A percentile compares a stretch with the other conserved stretches of the same genome.
Evolutionary conservation across 371 early-diverging fungal genomes (phyloP).

Genomic region (Rhizopus microsporus): DNA sequence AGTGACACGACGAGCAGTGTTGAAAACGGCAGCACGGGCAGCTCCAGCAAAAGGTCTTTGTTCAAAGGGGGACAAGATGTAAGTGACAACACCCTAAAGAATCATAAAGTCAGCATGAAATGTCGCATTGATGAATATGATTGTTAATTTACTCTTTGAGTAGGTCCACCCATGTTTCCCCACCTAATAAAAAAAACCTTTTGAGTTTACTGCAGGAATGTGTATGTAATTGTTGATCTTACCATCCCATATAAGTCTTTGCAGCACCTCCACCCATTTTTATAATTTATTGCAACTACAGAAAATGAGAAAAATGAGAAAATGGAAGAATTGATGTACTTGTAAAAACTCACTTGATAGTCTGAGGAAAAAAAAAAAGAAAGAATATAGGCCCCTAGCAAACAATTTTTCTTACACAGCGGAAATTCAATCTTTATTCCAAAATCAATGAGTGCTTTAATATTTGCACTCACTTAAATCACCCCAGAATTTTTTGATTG

Average conservation of each 20-base stretch:
- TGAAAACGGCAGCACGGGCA: constrained; percentile 73
- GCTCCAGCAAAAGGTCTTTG: constrained; percentile 79
- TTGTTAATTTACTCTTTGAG: constrained; percentile 53
- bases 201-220: neutral
- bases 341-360: neutral
- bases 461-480: too few relatives aligned
- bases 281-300: constrained; percentile 5
- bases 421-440: too few relatives aligned
- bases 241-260: constrained; percentile 49
- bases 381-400: too few relatives aligned
- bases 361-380: too few relatives aligned
- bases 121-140: neutral
- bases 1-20: constrained; percentile 74
- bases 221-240: neutral
- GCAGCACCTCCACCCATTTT: constrained; percentile 46
- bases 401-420: too few relatives aligned
- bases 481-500: too few relatives aligned
- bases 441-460: too few relatives aligned
- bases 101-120: neutral
- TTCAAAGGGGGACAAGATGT: constrained; percentile 79
- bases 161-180: constrained; percentile 77
- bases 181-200: constrained; percentile 48
- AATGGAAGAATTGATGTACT: neutral
- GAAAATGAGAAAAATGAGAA: neutral
- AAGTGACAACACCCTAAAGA: constrained; percentile 67